Percentiles rank a stretch among this genome's conserved stretches.
Conservation (phyloP, 805 yeast genomes). For the Yarrowia phangngaensis region DNA sequence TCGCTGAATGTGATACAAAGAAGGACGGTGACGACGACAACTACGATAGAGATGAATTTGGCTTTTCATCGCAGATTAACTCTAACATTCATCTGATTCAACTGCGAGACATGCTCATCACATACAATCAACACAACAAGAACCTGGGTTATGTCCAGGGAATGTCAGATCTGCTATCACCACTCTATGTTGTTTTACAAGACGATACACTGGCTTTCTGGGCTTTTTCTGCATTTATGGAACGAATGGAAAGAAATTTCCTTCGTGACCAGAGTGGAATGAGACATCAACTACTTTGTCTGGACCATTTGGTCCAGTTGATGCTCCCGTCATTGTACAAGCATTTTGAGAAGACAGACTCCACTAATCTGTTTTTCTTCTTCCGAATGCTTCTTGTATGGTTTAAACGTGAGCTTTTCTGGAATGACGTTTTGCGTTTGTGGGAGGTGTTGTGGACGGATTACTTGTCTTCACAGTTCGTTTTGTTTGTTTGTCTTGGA, state of each 20-base stretch:
- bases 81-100: constrained; percentile 74
- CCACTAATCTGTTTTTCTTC: constrained; percentile 86
- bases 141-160: constrained; percentile 96
- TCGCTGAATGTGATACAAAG: constrained; percentile 47
- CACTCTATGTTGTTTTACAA: constrained; percentile 57
- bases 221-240: constrained; percentile 86
- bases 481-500: constrained; percentile 80
- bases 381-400: constrained; percentile 93
- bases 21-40: constrained; percentile 51
- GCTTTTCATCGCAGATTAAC: constrained; percentile 22
- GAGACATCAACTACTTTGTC: constrained; percentile 77
- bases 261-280: constrained; percentile 90
- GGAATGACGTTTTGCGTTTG: constrained; percentile 69
- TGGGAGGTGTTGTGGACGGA: constrained; percentile 96
- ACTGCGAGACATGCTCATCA: constrained; percentile 72
- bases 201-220: constrained; percentile 84
- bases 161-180: constrained; percentile 90
- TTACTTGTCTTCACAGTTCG: constrained; percentile 79
- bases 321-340: constrained; percentile 81
- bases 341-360: constrained; percentile 82
- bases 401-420: constrained; percentile 86
- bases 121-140: constrained; percentile 78
- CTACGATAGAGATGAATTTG: constrained; percentile 19
- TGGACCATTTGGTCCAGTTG: constrained; percentile 81
- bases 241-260: constrained; percentile 91